Evolutionary conservation across 1,139 yeast genomes (phyloP), one percentile per base, ranked within the genome.

Genomic region (Protomyces inouyei): DNA sequence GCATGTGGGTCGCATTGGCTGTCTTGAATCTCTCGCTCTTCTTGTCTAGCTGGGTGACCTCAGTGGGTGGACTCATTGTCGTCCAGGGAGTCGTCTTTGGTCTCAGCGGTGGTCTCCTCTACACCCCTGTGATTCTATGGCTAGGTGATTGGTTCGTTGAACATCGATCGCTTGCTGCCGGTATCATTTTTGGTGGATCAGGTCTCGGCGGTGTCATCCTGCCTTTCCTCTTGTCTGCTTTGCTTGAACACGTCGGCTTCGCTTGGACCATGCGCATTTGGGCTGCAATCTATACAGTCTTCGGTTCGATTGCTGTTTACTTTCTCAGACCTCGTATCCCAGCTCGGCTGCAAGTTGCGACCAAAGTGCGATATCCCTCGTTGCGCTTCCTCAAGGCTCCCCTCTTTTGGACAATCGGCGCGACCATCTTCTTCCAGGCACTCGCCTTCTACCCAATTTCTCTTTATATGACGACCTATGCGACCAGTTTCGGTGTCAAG

Each of bases 111-210:
- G 61, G 55, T 21, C 48, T 54, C 5, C 35, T 57, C 32, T 57
- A 57, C 52, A 48, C 36, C n/a, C 61, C 61, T 2, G 61, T 57
- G 25, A 57, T 57, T 38, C 55, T 57, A 8, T 57, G 61, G 61
- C 38, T 66, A 3, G 57, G 55, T 10, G 64, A 65, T 16, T 86
- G 86, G 81, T 86, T 85, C 70, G 75, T 79, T 66, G 76, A 72
- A 65, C 83, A 78, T 67, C 75, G 91, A 65, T 91, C 86, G 1
- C 73, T 81, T 67, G 89, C 88, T 3, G 72, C 83, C 55, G 84
- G 88, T 0, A 72, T 84, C 3, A 86, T 86, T 0, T 82, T 86
- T 4, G 80, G 82, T 70, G 89, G 90, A n/a, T 90, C 90, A 0
- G 80, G 85, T 37, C 72, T 85, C 4, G 92, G 92, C 18, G 88